A percentile compares a stretch with the other conserved stretches of the same genome.
These are phyloP conservation scores for Calocybe gangraenosa DNA, from an alignment of 768 basidiomycete genomes.

Conservation along the genomic window DNA sequence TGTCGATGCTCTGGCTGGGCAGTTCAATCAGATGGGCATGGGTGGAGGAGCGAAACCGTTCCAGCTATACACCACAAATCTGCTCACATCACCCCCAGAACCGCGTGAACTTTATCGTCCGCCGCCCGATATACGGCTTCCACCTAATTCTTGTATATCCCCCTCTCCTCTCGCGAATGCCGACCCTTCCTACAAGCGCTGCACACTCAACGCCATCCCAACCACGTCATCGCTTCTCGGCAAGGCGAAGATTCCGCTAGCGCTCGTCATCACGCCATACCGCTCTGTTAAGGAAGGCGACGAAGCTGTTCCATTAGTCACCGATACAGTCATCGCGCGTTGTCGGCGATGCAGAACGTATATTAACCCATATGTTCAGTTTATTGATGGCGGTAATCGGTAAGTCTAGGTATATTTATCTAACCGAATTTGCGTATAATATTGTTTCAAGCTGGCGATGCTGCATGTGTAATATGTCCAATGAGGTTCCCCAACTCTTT, in stretches of 20 bases:
- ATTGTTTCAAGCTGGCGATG: slow-evolving; percentile 83
- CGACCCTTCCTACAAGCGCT: slow-evolving; percentile 88
- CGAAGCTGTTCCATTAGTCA: slow-evolving; percentile 81
- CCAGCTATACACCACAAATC: slow-evolving; percentile 82
- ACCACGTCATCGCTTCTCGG: slow-evolving; percentile 81
- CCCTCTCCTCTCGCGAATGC: slow-evolving; percentile 78
- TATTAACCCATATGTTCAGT: slow-evolving; percentile 96
- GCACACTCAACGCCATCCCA: slow-evolving; percentile 89
- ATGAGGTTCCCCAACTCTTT: slow-evolving; percentile 96
- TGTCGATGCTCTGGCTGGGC: slow-evolving; percentile 68
- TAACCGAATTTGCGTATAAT: not conserved
- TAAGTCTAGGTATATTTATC: slow-evolving; percentile 25
- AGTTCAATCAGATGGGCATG: slow-evolving; percentile 89
- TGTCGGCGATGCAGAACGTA: slow-evolving; percentile 95
- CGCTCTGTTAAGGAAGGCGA: slow-evolving; percentile 82
- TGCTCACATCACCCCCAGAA: slow-evolving; percentile 90
- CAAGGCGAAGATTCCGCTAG: slow-evolving; percentile 90
- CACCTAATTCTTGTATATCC: slow-evolving; percentile 78
- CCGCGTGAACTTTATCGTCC: slow-evolving; percentile 76
- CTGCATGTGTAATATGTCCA: slow-evolving; percentile 97
- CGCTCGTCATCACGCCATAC: slow-evolving; percentile 87
- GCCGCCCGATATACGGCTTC: slow-evolving; percentile 88
- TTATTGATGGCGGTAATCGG: slow-evolving; percentile 96
- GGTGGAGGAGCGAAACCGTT: slow-evolving; percentile 66
- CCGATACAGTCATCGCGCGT: slow-evolving; percentile 92